Percentiles rank a stretch among this genome's conserved stretches.
These are phyloP conservation scores for Cladophialophora yegresii DNA, from an alignment of 2,329 filamentous ascomycete genomes.

Conservation along the genomic window DNA sequence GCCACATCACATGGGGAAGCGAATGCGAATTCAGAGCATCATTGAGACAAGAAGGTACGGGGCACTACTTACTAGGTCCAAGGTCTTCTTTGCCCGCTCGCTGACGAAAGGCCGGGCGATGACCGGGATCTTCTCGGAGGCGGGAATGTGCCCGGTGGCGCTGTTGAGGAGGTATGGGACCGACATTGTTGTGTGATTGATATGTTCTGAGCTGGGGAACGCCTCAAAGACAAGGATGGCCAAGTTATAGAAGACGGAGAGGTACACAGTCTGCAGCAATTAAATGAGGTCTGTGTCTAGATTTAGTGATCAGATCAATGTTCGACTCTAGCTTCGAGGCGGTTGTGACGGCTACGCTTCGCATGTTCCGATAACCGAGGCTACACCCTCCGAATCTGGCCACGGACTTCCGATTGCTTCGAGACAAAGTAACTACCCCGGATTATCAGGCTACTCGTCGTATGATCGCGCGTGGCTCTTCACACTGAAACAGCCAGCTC, in stretches of 20 bases:
- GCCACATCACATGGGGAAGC: not conserved
- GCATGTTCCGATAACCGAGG: constrained; percentile 28
- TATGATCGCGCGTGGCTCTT: not conserved
- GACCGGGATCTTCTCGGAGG: constrained; percentile 56
- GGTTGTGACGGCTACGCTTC: constrained; percentile 7
- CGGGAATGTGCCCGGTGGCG: constrained; percentile 48
- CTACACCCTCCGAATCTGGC: constrained; percentile 13
- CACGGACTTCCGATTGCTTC: constrained; percentile 6
- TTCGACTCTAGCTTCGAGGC: not conserved
- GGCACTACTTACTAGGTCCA: constrained; percentile 64
- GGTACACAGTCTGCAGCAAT: not conserved
- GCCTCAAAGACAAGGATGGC: not conserved
- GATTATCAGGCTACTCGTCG: constrained; percentile 15
- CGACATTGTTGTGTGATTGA: constrained; percentile 28
- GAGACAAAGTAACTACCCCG: not conserved
- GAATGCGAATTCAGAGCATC: not conserved
- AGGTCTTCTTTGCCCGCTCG: constrained; percentile 77
- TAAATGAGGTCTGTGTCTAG: constrained; percentile 7
- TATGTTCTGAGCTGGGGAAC: not conserved
- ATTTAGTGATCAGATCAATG: constrained; percentile 16
- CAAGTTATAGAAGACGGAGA: not conserved
- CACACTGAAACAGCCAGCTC: not conserved
- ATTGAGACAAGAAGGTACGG: not conserved
- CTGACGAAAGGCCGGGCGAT: constrained; percentile 69
- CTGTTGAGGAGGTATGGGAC: constrained; percentile 37